Conservation (phyloP, 2,329 filamentous ascomycete species). For the Graphilbum fragrans region DNA sequence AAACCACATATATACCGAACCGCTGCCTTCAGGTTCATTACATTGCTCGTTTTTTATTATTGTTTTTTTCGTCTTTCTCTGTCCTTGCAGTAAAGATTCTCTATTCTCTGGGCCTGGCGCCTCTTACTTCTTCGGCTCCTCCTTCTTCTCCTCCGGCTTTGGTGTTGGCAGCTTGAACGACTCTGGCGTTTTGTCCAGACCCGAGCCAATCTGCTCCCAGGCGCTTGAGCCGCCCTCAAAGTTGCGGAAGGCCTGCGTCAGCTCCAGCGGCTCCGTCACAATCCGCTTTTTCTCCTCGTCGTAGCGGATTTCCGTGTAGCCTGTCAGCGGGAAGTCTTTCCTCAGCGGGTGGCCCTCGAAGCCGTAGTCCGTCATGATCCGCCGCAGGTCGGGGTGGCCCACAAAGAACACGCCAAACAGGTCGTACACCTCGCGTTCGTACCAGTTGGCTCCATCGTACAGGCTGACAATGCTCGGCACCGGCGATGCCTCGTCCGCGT, state of each 20-base stretch:
- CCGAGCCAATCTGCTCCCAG: constrained; percentile 55
- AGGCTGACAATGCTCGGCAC: constrained; percentile 79
- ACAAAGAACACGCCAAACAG: constrained; percentile 95
- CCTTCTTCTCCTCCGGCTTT: constrained; percentile 85
- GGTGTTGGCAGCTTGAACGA: constrained; percentile 89
- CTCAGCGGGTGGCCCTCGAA: constrained; percentile 95
- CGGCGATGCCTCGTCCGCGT: constrained; percentile 89
- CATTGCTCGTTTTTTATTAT: background rate
- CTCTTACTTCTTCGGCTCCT: constrained; percentile 80
- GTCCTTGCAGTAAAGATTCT: background rate
- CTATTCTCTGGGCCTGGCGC: background rate
- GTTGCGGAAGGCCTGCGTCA: constrained; percentile 97
- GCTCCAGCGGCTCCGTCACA: constrained; percentile 91
- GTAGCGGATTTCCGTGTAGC: constrained; percentile 95
- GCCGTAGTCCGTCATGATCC: constrained; percentile 99
- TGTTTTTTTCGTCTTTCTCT: background rate
- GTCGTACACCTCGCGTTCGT: constrained; percentile 95
- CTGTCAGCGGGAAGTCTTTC: constrained; percentile 96
- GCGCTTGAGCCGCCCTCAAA: constrained; percentile 79
- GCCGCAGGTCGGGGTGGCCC: constrained; percentile 85
- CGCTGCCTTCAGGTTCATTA: background rate
- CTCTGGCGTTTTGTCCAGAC: constrained; percentile 69
- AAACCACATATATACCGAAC: no score
- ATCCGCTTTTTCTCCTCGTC: constrained; percentile 99
- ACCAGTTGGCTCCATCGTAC: constrained; percentile 97